Evolutionary conservation across 768 basidiomycete genomes (phyloP), one percentile per base, ranked within the genome.

Genomic region (Floccularia luteovirens): DNA sequence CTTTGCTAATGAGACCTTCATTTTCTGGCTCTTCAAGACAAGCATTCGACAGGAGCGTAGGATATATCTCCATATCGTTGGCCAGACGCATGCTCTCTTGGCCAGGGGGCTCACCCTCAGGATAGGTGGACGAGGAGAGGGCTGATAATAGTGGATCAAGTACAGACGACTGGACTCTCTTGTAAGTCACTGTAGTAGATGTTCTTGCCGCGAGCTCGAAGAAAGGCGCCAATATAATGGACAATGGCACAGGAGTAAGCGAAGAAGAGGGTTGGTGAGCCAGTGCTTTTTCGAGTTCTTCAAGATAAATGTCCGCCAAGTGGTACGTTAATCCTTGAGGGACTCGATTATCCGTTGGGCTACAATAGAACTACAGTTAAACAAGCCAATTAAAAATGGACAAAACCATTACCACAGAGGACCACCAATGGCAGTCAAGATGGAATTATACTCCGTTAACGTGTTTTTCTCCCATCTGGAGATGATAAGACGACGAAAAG

Each of bases 371-470:
- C 47, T 39, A 50, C 34, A 45, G 33, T 24, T n/a, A 44, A 20
- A 33, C 31, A 30, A 32, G 12, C 28, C 2, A 35, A 39, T 20
- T 32, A 5, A 34, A 23, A 4, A 54, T 76, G n/a, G n/a, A n/a
- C n/a, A n/a, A n/a, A n/a, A n/a, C n/a, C n/a, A n/a, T 44, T 48
- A 93, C 93, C 84, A 84, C 35, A 97, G 62, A 7, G 92, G 92
- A 5, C 92, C 91, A n/a, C 79, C 77, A n/a, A 64, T 52, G 5
- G 56, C 55, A 0, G 66, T 65, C 43, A 97, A 60, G 31, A 96
- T 85, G 25, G 67, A 61, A 45, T 80, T 85, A 56, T 89, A 87
- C 31, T 77, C 72, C 6, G 64, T 53, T 37, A 82, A 73, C 3
- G 64, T 56, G 5, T 58, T 49, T 19, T 56, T 48, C 5, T 81